Conservation (phyloP, 2,329 filamentous ascomycete genomes). For the Parafenestella ontariensis region DNA sequence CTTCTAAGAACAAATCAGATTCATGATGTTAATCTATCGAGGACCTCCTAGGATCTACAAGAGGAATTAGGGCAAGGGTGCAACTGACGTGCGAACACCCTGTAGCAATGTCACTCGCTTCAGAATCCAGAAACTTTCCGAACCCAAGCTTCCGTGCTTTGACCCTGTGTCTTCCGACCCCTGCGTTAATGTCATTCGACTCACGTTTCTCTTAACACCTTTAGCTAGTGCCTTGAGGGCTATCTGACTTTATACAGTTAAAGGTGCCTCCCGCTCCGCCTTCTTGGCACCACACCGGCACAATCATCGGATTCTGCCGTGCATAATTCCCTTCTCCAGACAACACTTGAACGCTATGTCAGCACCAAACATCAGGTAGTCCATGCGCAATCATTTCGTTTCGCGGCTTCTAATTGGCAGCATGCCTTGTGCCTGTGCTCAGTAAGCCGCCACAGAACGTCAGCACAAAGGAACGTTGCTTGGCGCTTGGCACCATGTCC, state of each 20-base stretch:
- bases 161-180: neutral
- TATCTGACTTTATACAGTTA: neutral
- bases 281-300: constrained; percentile 1
- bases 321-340: neutral
- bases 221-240: too few species aligned
- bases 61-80: too few species aligned
- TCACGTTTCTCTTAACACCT: neutral
- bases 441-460: constrained; percentile 23
- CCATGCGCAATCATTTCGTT: neutral
- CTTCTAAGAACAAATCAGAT: too few species aligned
- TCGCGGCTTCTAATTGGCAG: constrained; percentile 9
- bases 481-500: constrained; percentile 11
- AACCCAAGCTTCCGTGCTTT: neutral
- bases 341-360: constrained; percentile 5
- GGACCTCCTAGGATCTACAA: too few species aligned
- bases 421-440: constrained; percentile 15
- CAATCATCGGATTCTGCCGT: neutral
- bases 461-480: constrained; percentile 14
- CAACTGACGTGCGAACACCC: too few species aligned
- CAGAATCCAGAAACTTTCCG: neutral
- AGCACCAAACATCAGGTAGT: constrained; percentile 6
- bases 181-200: neutral
- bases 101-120: neutral
- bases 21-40: too few species aligned
- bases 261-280: constrained; percentile 2